These are phyloP conservation scores for Orbilia oligospora DNA, from an alignment of 2,329 filamentous ascomycete genomes.

Conservation along the genomic window DNA sequence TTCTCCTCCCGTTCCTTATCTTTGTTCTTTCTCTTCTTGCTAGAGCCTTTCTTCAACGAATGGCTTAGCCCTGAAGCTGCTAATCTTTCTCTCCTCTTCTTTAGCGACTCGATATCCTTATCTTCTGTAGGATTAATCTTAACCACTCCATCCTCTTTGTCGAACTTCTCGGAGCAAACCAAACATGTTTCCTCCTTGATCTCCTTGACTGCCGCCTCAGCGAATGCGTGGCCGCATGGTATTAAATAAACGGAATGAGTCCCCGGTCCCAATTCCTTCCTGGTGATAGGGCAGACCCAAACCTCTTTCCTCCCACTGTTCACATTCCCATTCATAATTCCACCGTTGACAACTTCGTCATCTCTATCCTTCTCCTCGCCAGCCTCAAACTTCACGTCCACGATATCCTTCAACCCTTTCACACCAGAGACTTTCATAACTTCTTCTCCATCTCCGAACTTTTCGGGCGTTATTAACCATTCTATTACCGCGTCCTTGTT, in stretches of 20 bases:
- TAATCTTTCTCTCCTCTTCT: conserved; percentile 78
- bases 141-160: conserved; percentile 79
- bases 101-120: conserved; percentile 78
- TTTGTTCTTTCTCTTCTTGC: conserved; percentile 78
- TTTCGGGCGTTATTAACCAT: conserved; percentile 73
- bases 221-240: conserved; percentile 95
- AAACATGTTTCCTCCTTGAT: conserved; percentile 75
- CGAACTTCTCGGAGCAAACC: conserved; percentile 83
- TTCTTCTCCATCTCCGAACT: conserved; percentile 75
- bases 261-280: conserved; percentile 84
- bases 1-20: conserved; percentile 65
- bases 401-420: conserved; percentile 85
- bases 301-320: conserved; percentile 70
- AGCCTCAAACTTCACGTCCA: conserved; percentile 82
- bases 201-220: conserved; percentile 86
- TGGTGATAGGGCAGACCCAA: conserved; percentile 88
- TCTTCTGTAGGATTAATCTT: conserved; percentile 81
- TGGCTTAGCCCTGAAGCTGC: conserved; percentile 82
- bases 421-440: conserved; percentile 74
- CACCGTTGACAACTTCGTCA: conserved; percentile 62
- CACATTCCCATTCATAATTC: conserved; percentile 65
- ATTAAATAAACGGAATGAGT: conserved; percentile 89
- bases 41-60: conserved; percentile 83
- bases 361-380: conserved; percentile 64
- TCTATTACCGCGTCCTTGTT: conserved; percentile 92